phyloP scores from a whole-genome alignment of 2,329 filamentous ascomycete species.

The Aspergillus ustus region DNA sequence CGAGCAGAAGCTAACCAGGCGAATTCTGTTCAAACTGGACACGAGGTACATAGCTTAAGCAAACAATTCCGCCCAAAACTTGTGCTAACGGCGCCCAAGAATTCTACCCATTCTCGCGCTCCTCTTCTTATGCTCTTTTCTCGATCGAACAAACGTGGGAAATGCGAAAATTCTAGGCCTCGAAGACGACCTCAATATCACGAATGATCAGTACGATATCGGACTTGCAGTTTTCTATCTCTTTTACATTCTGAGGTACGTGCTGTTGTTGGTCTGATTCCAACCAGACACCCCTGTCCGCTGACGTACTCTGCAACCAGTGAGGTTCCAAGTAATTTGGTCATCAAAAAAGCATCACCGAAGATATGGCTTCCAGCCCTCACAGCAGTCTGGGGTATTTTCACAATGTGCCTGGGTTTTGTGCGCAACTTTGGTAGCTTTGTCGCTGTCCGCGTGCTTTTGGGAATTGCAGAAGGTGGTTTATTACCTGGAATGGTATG shows the following conservation, averaged over 20 bases:
- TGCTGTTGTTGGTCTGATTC: not conserved
- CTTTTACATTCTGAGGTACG: conserved; percentile 60
- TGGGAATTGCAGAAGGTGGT: conserved; percentile 68
- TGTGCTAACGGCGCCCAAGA: conserved; percentile 40
- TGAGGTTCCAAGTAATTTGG: conserved; percentile 67
- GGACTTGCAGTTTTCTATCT: conserved; percentile 69
- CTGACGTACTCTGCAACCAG: conserved; percentile 36
- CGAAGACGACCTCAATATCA: conserved; percentile 62
- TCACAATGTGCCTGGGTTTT: conserved; percentile 53
- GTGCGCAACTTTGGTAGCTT: conserved; percentile 57
- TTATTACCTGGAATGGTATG: conserved; percentile 67
- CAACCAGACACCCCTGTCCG: not conserved
- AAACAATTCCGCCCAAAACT: not conserved
- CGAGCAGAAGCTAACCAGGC: conserved; percentile 43
- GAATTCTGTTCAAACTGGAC: conserved; percentile 60
- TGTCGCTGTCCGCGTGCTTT: conserved; percentile 62
- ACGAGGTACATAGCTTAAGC: conserved; percentile 49
- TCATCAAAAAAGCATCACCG: conserved; percentile 65
- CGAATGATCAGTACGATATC: conserved; percentile 66
- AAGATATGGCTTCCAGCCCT: conserved; percentile 64
- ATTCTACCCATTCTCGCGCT: conserved; percentile 67
- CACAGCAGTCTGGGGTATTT: conserved; percentile 61
- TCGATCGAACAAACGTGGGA: conserved; percentile 74
- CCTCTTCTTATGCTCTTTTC: conserved; percentile 67
- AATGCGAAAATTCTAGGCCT: conserved; percentile 71